phyloP scores from a whole-genome alignment of 768 basidiomycete species.

The Plicaturopsis crispa region DNA sequence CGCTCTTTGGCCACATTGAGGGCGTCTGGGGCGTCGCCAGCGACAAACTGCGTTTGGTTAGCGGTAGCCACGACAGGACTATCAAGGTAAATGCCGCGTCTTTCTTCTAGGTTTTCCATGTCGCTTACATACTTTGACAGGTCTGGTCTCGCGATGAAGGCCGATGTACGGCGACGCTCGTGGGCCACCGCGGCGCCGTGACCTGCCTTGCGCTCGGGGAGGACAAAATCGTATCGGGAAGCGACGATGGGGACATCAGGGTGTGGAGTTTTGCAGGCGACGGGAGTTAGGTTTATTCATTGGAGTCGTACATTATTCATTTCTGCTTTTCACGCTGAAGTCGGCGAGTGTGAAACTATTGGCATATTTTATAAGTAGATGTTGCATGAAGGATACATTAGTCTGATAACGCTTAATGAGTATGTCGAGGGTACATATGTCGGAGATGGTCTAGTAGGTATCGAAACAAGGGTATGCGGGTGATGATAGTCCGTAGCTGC shows the following conservation, averaged over 20 bases:
- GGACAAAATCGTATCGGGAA: slow-evolving; percentile 95
- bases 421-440: too few species aligned
- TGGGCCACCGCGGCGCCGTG: slow-evolving; percentile 92
- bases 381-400: too few species aligned
- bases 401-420: too few species aligned
- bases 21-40: slow-evolving; percentile 96
- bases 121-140: slow-evolving; percentile 29
- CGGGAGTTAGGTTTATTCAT: too few species aligned
- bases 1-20: slow-evolving; percentile 96
- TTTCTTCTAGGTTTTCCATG: slow-evolving; percentile 3
- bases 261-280: slow-evolving; percentile 85
- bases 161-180: slow-evolving; percentile 79
- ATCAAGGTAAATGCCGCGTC: slow-evolving; percentile 64
- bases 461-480: too few species aligned
- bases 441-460: too few species aligned
- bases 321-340: too few species aligned
- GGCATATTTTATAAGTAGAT: too few species aligned
- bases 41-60: slow-evolving; percentile 87
- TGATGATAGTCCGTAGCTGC: too few species aligned
- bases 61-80: slow-evolving; percentile 93
- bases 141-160: slow-evolving; percentile 93
- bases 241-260: slow-evolving; percentile 83
- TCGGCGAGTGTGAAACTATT: too few species aligned
- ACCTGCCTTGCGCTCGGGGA: slow-evolving; percentile 86
- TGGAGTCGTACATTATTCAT: too few species aligned